Evolutionary conservation across 2,329 filamentous ascomycete genomes (phyloP), one percentile per base, ranked within the genome.

Genomic region (Phialophora verrucosa): DNA sequence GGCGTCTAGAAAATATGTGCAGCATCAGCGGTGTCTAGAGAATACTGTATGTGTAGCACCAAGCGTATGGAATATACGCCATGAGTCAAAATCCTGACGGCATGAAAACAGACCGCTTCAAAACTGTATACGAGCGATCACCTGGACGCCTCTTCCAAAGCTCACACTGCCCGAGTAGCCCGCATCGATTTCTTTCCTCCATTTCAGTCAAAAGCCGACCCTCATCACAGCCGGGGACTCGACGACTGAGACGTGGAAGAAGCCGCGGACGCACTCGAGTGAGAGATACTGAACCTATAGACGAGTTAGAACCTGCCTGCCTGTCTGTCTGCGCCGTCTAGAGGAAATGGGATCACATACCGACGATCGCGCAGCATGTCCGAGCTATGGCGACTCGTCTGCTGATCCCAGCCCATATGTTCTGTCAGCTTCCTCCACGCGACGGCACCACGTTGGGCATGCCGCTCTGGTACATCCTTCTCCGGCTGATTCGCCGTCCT

Each of bases 341-440:
- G 4, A 42, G 12, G 12, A 6, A 10, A n/a, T 32, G 38, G 12
- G 27, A 47, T n/a, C 56, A 31, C 56, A 12, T 59, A 59, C 56
- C 56, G 56, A 59, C 56, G 38, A 47, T 58, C 35, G 14, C n/a
- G 8, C 17, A 20, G 17, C 38, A 44, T 6, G 17, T 44, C 38
- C 23, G n/a, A 31, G 35, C 42, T 47, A 20, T 11, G 56, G 14
- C 38, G 38, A 31, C 17, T 20, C 3, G 25, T 17, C 27, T 60
- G 58, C 17, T 60, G 27, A 3, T 49, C 14, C 70, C 70, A 71
- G 1, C 66, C 59, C 70, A 73, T 71, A 58, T 69, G 49, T 44
- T 68, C 57, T 17, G 51, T 31, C 42, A 72, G 55, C 54, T 63
- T 69, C 44, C 38, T 54, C 71, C 71, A 72, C 12, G 69, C 69